Base-by-base conservation (phyloP, 176 grass and related monocot genomes). In the Rhynchospora pubera region DNA sequence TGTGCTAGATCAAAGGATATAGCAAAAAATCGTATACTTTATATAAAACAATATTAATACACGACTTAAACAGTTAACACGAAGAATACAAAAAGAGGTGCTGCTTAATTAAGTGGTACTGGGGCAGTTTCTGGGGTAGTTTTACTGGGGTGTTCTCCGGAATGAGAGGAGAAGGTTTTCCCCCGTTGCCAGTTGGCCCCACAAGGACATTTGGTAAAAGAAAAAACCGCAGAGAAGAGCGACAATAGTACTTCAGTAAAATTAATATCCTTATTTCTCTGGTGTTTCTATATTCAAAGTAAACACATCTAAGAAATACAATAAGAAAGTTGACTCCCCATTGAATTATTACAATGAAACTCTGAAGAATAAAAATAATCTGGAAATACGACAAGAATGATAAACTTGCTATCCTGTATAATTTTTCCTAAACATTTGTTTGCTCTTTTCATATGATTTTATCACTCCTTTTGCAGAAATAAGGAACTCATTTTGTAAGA, bases 381-480 rank as follows among this genome's bases (percentile, higher is more conserved):
- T 39, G 34, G 34, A 75, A 75, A 19, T 52, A 75, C 7, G 24
- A 13, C 19, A 50, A 19, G 14, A 74, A 51, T 53, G 21, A 53
- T 0, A 53, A 75, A 75, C 52, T 12, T 7, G 12, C 28, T 52
- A 19, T 55, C 23, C 50, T 76, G 47, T 51, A 23, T 23, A 53
- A 75, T 53, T 53, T 75, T 9, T 52, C 70, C 71, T 75, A 75
- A 75, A 55, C 72, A 55, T 16, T 23, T 26, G 23, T 66, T 82
- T 24, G 65, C 78, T 80, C 1, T 46, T 22, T 61, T 22, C 80
- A 86, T 52, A 5, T 82, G 47, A n/a, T 32, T 81, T 39, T 39
- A 4, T 79, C 72, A 81, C 61, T 82, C 4, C 24, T 79, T 79
- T 82, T 89, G 89, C 47, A 64, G 23, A 26, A 84, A 63, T 77